Evolutionary conservation across 1,139 yeast genomes (phyloP).

Genomic region (Ogataea hybrid): DNA sequence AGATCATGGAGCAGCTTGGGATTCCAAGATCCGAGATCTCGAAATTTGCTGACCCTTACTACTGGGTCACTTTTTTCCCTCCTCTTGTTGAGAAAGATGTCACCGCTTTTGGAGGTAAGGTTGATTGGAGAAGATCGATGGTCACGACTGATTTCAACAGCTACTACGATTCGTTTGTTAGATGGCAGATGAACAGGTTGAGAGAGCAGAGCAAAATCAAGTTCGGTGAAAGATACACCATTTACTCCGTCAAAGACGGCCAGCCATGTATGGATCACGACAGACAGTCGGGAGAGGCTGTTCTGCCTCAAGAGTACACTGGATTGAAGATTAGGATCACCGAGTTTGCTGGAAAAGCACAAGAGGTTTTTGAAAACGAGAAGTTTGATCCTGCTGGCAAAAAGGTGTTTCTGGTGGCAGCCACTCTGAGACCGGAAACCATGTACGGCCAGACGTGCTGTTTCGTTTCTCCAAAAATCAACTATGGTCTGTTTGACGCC

Average conservation of each 20-base stretch:
- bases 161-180: constrained; percentile 89
- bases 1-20: constrained; percentile 93
- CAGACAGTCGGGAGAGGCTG: constrained; percentile 96
- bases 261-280: constrained; percentile 99
- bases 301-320: constrained; percentile 93
- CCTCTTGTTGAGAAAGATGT: constrained; percentile 84
- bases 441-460: constrained; percentile 99
- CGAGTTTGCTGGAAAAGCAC: constrained; percentile 56
- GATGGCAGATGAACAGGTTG: constrained; percentile 95
- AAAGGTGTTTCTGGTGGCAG: constrained; percentile 84
- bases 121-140: constrained; percentile 98
- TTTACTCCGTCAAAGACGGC: constrained; percentile 95
- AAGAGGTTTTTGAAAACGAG: constrained; percentile 45
- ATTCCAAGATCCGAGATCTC: constrained; percentile 77
- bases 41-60: constrained; percentile 82
- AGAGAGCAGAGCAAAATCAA: constrained; percentile 87
- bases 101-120: constrained; percentile 81
- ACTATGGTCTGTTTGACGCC: constrained; percentile 88
- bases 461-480: constrained; percentile 93
- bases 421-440: constrained; percentile 98
- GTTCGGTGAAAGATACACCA: constrained; percentile 97
- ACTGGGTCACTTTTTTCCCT: constrained; percentile 93
- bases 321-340: constrained; percentile 81
- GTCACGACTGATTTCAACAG: constrained; percentile 95
- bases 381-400: constrained; percentile 48